phyloP scores from a whole-genome alignment of 2,329 filamentous ascomycete species.

The Cladophialophora psammophila region DNA sequence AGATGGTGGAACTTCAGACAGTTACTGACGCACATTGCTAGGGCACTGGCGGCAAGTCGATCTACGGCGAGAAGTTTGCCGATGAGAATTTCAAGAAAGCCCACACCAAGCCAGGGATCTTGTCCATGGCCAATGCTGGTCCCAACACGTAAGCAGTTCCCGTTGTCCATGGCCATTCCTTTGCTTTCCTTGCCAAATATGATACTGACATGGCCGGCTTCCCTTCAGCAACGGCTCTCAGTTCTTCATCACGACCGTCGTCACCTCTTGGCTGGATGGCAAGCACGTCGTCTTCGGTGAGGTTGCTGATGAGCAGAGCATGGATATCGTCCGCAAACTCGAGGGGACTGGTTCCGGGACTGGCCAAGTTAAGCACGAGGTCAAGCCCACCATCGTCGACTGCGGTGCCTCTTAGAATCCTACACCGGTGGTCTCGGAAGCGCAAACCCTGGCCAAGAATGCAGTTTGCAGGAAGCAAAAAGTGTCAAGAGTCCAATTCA shows the following conservation, averaged over 20 bases:
- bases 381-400: slow-evolving; percentile 63
- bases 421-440: slow-evolving; percentile 6
- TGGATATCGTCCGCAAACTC: slow-evolving; percentile 64
- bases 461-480: slow-evolving; percentile 12
- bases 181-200: background rate
- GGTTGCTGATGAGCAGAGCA: slow-evolving; percentile 63
- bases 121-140: slow-evolving; percentile 72
- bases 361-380: slow-evolving; percentile 60
- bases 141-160: slow-evolving; percentile 76
- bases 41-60: slow-evolving; percentile 74
- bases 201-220: slow-evolving; percentile 18
- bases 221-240: slow-evolving; percentile 70
- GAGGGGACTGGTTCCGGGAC: slow-evolving; percentile 65
- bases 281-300: slow-evolving; percentile 75
- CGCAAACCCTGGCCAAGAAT: background rate
- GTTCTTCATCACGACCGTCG: slow-evolving; percentile 75
- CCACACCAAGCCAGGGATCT: slow-evolving; percentile 68
- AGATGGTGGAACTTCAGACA: slow-evolving; percentile 77
- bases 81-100: slow-evolving; percentile 77
- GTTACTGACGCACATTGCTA: slow-evolving; percentile 74
- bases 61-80: slow-evolving; percentile 71
- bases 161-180: background rate
- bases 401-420: slow-evolving; percentile 48
- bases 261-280: slow-evolving; percentile 71
- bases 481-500: slow-evolving; percentile 16